These are phyloP conservation scores for Harrya chromipes DNA, from an alignment of 768 basidiomycete species.

Conservation along the genomic window DNA sequence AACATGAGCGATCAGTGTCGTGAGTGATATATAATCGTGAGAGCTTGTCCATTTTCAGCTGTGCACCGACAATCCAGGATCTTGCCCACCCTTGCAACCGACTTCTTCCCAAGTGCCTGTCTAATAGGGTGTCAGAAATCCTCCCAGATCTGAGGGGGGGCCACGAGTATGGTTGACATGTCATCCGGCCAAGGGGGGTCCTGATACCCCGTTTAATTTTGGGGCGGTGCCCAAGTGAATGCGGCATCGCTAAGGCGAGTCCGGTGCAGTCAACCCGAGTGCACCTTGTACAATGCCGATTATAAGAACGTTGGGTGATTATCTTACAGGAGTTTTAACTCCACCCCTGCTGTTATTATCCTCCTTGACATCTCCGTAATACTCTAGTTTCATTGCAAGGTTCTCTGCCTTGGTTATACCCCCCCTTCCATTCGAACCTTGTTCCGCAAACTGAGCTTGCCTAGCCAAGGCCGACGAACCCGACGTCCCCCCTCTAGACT, in stretches of 20 bases:
- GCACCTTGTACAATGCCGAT: slow-evolving; percentile 31
- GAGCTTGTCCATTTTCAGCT: slow-evolving; percentile 23
- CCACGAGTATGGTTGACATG: slow-evolving; percentile 36
- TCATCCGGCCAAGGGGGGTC: slow-evolving; percentile 29
- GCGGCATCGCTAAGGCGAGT: slow-evolving; percentile 35
- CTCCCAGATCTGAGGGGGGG: slow-evolving; percentile 15
- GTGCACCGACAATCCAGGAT: slow-evolving; percentile 32
- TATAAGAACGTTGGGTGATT: slow-evolving; percentile 35
- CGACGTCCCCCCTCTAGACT: not conserved
- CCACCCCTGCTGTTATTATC: slow-evolving; percentile 31
- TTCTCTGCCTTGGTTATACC: slow-evolving; percentile 16
- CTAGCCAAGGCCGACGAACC: too few species aligned
- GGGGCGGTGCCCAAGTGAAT: slow-evolving; percentile 33
- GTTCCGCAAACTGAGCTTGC: not conserved
- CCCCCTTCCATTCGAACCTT: slow-evolving; percentile 7
- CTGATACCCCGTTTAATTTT: slow-evolving; percentile 27
- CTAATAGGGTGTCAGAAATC: slow-evolving; percentile 32
- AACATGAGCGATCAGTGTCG: slow-evolving; percentile 32
- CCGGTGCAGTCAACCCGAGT: slow-evolving; percentile 18
- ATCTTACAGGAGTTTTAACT: slow-evolving; percentile 37
- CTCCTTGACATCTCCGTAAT: slow-evolving; percentile 19
- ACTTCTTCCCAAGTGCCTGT: slow-evolving; percentile 27
- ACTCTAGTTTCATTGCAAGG: slow-evolving; percentile 8
- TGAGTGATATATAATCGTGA: slow-evolving; percentile 36
- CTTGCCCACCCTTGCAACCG: slow-evolving; percentile 21